Conservation (phyloP, 345 rosid genomes). For the Citropsis articulata region DNA sequence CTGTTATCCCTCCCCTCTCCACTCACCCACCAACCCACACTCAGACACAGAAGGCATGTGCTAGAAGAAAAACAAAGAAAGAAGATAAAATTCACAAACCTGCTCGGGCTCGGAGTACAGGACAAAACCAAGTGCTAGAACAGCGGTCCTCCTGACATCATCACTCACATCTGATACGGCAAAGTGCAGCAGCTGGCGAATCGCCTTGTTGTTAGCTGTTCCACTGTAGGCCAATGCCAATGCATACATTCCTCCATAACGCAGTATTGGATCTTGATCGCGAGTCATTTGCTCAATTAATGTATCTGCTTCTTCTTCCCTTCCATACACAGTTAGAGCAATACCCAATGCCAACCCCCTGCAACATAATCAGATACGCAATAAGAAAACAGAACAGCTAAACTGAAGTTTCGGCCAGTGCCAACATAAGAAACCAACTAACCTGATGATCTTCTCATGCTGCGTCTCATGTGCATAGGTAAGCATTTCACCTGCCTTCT, state of each 20-base stretch:
- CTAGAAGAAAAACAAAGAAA: neutral
- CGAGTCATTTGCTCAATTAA: conserved; percentile 98
- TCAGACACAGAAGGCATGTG: neutral
- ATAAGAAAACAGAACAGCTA: neutral
- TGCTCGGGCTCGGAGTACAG: conserved; percentile 97
- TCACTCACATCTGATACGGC: conserved; percentile 99
- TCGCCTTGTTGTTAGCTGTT: conserved; percentile 97
- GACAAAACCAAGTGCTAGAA: conserved; percentile 98
- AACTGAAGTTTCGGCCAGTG: conserved; percentile 1
- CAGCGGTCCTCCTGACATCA: conserved; percentile 98
- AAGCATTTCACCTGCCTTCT: conserved; percentile 98
- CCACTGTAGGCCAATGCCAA: conserved; percentile 97
- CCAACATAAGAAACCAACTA: conserved; percentile 12
- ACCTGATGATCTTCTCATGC: conserved; percentile 98
- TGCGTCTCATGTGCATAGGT: conserved; percentile 97
- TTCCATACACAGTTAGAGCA: conserved; percentile 96
- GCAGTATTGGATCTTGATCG: conserved; percentile 95
- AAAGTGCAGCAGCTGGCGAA: conserved; percentile 96
- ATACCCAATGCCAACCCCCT: conserved; percentile 97
- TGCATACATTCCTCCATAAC: conserved; percentile 99
- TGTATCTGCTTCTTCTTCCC: conserved; percentile 99
- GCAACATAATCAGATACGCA: conserved; percentile 7
- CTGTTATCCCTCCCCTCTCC: neutral
- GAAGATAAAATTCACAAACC: conserved; percentile 35
- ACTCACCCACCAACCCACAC: neutral